Evolutionary conservation across 176 grass and related monocot genomes (phyloP), one percentile per base, ranked within the genome.

Genomic region (Paspalum notatum): DNA sequence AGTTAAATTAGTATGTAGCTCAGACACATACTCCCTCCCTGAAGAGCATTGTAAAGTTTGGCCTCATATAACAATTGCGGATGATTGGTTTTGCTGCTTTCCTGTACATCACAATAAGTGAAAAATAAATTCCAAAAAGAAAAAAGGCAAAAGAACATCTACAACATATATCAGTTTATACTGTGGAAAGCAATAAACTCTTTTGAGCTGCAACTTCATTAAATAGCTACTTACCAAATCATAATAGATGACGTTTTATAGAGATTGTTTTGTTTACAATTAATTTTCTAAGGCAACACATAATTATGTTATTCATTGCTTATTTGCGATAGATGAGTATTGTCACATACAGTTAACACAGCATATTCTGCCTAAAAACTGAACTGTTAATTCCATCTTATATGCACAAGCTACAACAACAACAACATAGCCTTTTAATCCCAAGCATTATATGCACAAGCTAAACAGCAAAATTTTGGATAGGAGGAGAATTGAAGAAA

Each of bases 61-160:
- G 92, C 92, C 78, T 94, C 92, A 67, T 94, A 94, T 62, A 94
- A 78, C 74, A 94, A 82, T 51, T 94, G 92, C 4, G 92, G 89
- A 74, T 94, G 92, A 62, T 94, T 94, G 67, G 92, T 89, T 90
- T 85, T 91, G 49, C 87, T 91, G 78, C 74, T 94, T 84, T 94
- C 92, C 92, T 94, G 68, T 47, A 82, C 7, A 84, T 20, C 75
- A 64, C 11, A 79, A 80, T 39, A 51, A 79, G 74, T 52, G 13
- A 11, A 78, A 66, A 32, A 80, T 76, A 84, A 74, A 72, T 24
- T 74, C 5, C 16, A 11, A 4, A 67, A 76, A 57, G 0, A 66
- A 83, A 45, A 2, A 51, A 12, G 18, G 64, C 20, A 39, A 42
- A 78, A 62, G 68, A 8, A 27, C 43, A 75, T 62, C 47, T 27